Percentiles rank a stretch among this genome's conserved stretches.
phyloP scores from a whole-genome alignment of 73 alveolate species.

The Paramecium sonneborni region DNA sequence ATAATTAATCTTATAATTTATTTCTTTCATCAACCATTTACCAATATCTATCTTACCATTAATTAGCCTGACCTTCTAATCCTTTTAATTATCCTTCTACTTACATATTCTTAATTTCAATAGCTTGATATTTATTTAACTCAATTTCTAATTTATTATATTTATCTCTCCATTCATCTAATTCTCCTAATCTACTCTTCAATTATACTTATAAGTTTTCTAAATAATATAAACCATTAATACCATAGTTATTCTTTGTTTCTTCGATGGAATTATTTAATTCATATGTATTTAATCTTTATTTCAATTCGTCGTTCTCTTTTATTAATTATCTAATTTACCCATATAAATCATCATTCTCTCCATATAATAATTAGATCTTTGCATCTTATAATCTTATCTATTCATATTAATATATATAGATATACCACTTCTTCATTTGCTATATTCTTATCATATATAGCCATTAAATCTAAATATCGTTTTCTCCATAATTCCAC shows the following conservation, averaged over 20 bases:
- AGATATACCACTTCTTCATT: conserved; percentile 14
- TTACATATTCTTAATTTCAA: background rate
- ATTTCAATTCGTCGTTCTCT: conserved; percentile 1
- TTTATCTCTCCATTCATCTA: conserved; percentile 42
- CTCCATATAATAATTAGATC: background rate
- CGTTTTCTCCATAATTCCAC: conserved; percentile 54
- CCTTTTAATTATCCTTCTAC: conserved; percentile 14
- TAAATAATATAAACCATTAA: background rate
- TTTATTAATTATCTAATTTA: background rate
- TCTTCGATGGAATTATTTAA: background rate
- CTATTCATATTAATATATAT: background rate
- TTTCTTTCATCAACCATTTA: conserved; percentile 31
- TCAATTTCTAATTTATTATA: background rate
- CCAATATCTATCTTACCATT: conserved; percentile 46
- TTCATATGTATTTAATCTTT: background rate
- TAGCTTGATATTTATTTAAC: background rate
- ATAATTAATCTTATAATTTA: background rate
- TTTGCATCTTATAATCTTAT: background rate
- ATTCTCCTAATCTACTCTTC: conserved; percentile 24
- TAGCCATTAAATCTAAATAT: conserved; percentile 42
- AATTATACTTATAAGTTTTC: background rate
- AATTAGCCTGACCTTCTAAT: background rate
- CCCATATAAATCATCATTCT: background rate
- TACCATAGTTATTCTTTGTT: conserved; percentile 14
- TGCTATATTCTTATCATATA: conserved; percentile 19